Percentiles rank a stretch among this genome's conserved stretches.
Conservation (phyloP, 768 basidiomycete genomes). For the Kwoniella dejecticola region DNA sequence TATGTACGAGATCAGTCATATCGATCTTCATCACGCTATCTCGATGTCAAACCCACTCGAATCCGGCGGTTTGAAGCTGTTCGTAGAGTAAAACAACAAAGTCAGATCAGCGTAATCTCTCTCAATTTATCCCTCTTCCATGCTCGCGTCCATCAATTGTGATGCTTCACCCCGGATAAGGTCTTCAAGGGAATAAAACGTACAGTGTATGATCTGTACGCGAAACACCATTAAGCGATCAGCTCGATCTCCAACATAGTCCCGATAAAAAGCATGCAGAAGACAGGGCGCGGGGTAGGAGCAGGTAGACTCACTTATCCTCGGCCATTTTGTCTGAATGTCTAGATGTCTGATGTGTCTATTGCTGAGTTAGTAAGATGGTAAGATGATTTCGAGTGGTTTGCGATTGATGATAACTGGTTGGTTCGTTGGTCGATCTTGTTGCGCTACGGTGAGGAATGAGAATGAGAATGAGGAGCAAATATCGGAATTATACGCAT, state of each 20-base stretch:
- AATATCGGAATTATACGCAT: conserved; percentile 5
- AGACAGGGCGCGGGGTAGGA: too few species aligned
- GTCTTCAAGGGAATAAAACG: conserved; percentile 19
- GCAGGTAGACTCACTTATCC: conserved; percentile 30
- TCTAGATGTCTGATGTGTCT: not conserved
- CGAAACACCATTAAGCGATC: too few species aligned
- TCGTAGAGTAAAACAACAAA: not conserved
- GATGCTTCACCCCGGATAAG: too few species aligned
- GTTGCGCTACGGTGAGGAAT: not conserved
- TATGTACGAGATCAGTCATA: too few species aligned
- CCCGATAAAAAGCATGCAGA: too few species aligned
- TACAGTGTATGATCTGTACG: conserved; percentile 48
- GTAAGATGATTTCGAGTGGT: not conserved
- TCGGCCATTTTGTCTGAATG: conserved; percentile 42
- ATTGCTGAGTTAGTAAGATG: not conserved
- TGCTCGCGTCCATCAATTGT: too few species aligned
- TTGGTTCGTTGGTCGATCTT: not conserved
- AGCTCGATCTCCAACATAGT: too few species aligned
- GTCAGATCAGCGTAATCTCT: not conserved
- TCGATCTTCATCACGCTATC: too few species aligned
- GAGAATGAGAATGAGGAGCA: not conserved
- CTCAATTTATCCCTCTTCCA: not conserved
- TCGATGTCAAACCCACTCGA: conserved; percentile 74
- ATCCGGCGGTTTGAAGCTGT: conserved; percentile 85
- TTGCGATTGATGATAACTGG: not conserved